These are phyloP conservation scores for Phytophthora ohioensis DNA, from an alignment of 352 stramenopile genomes.

Conservation along the genomic window DNA sequence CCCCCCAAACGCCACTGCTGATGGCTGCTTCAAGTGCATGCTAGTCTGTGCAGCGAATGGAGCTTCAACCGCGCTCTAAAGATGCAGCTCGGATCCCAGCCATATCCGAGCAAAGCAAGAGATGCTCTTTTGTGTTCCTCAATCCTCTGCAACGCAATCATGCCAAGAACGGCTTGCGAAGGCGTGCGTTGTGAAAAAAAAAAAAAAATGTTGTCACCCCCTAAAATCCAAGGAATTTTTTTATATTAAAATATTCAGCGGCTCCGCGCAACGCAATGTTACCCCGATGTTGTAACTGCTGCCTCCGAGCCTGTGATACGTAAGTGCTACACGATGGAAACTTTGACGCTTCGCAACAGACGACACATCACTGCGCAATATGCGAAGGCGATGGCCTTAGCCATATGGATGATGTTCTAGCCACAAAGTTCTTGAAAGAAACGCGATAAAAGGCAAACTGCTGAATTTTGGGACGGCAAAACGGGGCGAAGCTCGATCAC, in stretches of 20 bases:
- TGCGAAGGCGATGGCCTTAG: slow-evolving; percentile 19
- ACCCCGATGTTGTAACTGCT: background rate
- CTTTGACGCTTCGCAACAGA: slow-evolving; percentile 12
- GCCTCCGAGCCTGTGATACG: background rate
- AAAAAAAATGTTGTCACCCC: too few relatives aligned
- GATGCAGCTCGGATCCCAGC: too few relatives aligned
- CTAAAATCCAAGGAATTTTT: too few relatives aligned
- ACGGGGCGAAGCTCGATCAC: slow-evolving; percentile 8
- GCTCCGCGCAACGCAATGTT: too few relatives aligned
- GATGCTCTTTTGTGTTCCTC: background rate
- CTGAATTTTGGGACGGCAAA: slow-evolving; percentile 1
- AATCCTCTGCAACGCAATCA: background rate
- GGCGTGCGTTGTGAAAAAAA: background rate
- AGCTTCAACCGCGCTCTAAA: slow-evolving; percentile 4
- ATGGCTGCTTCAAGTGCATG: background rate
- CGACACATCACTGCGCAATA: slow-evolving; percentile 18
- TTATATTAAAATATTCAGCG: too few relatives aligned
- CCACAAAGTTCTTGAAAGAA: slow-evolving; percentile 21
- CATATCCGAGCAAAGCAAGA: too few relatives aligned
- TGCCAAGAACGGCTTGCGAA: background rate
- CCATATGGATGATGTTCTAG: slow-evolving; percentile 26
- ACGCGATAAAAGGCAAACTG: background rate
- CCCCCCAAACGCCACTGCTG: too few relatives aligned
- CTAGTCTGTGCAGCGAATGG: slow-evolving; percentile 16
- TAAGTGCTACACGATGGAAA: slow-evolving; percentile 11